phyloP scores from a whole-genome alignment of 805 yeast species.

The Ogataea pini region DNA sequence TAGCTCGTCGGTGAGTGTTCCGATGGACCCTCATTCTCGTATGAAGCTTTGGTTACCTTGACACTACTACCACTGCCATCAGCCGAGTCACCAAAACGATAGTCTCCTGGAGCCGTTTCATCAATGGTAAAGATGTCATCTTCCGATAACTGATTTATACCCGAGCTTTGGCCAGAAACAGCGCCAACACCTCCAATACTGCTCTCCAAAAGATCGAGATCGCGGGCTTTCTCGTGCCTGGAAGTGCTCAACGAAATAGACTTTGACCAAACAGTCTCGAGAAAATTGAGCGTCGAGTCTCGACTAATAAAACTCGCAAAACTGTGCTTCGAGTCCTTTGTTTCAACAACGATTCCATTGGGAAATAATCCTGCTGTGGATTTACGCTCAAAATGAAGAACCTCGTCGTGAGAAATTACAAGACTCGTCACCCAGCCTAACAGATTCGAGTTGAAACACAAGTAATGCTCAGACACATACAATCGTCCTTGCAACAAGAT shows the following conservation, averaged over 20 bases:
- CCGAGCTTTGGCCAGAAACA: conserved; percentile 10
- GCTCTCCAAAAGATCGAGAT: conserved; percentile 23
- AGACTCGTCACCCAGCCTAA: conserved; percentile 90
- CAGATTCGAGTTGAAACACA: conserved; percentile 85
- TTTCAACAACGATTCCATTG: conserved; percentile 78
- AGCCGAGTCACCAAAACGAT: conserved; percentile 19
- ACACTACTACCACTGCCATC: conserved; percentile 19
- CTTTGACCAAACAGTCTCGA: conserved; percentile 69
- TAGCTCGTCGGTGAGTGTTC: conserved; percentile 59
- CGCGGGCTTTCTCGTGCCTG: conserved; percentile 29
- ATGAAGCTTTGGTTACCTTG: conserved; percentile 22
- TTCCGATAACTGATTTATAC: conserved; percentile 26
- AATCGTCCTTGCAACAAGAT: conserved; percentile 85
- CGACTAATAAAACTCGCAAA: conserved; percentile 88
- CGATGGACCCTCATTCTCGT: conserved; percentile 57
- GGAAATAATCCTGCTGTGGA: conserved; percentile 89
- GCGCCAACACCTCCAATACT: conserved; percentile 17
- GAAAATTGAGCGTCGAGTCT: conserved; percentile 70
- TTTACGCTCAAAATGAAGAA: conserved; percentile 73
- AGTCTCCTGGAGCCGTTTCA: conserved; percentile 32
- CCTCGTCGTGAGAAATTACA: conserved; percentile 69
- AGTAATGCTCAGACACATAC: conserved; percentile 72
- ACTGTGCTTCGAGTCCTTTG: conserved; percentile 61
- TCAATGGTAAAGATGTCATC: conserved; percentile 35
- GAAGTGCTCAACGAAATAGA: conserved; percentile 35